Evolutionary conservation across 345 rosid species (phyloP).

Genomic region (Lepidium aucheri): DNA sequence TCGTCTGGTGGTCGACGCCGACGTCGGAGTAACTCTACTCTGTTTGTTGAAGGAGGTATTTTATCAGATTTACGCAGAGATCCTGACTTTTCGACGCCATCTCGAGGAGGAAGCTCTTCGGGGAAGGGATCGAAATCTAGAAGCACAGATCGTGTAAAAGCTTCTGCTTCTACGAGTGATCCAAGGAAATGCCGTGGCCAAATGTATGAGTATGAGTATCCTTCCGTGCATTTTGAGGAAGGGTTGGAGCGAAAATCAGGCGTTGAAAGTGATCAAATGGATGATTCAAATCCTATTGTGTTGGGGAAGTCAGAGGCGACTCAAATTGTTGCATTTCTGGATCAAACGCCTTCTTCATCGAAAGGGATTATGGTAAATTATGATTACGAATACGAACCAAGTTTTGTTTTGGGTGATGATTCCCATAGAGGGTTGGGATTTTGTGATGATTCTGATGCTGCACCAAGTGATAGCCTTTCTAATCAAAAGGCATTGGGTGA

Average conservation of each 20-base stretch:
- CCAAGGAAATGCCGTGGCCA: slow-evolving; percentile 28
- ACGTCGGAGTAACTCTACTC: slow-evolving; percentile 17
- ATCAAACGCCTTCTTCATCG: slow-evolving; percentile 39
- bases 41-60: slow-evolving; percentile 72
- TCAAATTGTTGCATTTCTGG: slow-evolving; percentile 52
- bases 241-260: slow-evolving; percentile 19
- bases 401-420: slow-evolving; percentile 54
- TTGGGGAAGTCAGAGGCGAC: slow-evolving; percentile 41
- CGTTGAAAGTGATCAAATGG: slow-evolving; percentile 11
- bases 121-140: slow-evolving; percentile 28
- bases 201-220: slow-evolving; percentile 40
- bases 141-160: slow-evolving; percentile 32
- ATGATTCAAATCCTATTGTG: slow-evolving; percentile 30
- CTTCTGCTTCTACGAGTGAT: slow-evolving; percentile 37
- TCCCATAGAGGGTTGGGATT: slow-evolving; percentile 64
- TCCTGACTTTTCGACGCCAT: slow-evolving; percentile 25
- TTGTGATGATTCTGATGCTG: slow-evolving; percentile 42
- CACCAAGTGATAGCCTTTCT: slow-evolving; percentile 35
- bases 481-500: slow-evolving; percentile 39
- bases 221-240: slow-evolving; percentile 36
- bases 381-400: slow-evolving; percentile 49
- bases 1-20: slow-evolving; percentile 29
- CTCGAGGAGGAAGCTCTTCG: slow-evolving; percentile 35
- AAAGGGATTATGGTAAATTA: slow-evolving; percentile 27
- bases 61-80: slow-evolving; percentile 54